Evolutionary conservation across 2,329 filamentous ascomycete species (phyloP), one percentile per base, ranked within the genome.

Genomic region (Tolypocladium album): DNA sequence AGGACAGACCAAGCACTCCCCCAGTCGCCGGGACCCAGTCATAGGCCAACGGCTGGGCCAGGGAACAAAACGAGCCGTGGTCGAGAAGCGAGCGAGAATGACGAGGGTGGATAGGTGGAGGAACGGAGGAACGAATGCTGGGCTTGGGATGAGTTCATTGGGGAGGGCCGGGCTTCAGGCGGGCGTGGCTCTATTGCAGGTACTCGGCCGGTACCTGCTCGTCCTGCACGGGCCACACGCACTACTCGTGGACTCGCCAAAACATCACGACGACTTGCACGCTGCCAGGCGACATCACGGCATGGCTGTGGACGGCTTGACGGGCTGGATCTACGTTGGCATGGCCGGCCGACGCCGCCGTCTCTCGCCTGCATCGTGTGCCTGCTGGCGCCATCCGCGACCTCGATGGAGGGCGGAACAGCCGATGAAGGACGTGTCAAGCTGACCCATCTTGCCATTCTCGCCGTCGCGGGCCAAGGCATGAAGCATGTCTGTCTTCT

Each of bases 41-140:
- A 56, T 17, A 34, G 34, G 34, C 53, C 34, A 38, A 38, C 11
- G 24, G 38, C 53, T 38, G n/a, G 22, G 56, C 39, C 24, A 57
- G 24, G 24, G 24, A 27, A 27, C 24, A 50, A 50, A 22, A n/a
- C 43, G 17, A 24, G 42, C 42, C 43, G n/a, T 27, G 45, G 45
- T 47, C 45, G 47, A 50, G 13, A 20, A 50, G 47, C 47, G 17
- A 31, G 11, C 27, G 47, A 52, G 56, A 50, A 42, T 17, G 42
- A 36, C 27, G 40, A 42, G 58, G 59, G 57, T 43, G 55, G 45
- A 61, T 47, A 55, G 39, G n/a, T 36, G 42, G 59, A 60, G 59
- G 50, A 62, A 61, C 47, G 60, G 56, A 59, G 50, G 22, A 43
- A 56, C 40, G 38, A 57, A 59, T 52, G 59, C 56, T 58, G 42